Base-by-base conservation (phyloP, 2,329 filamentous ascomycete species). In the Ciborinia camelliae region DNA sequence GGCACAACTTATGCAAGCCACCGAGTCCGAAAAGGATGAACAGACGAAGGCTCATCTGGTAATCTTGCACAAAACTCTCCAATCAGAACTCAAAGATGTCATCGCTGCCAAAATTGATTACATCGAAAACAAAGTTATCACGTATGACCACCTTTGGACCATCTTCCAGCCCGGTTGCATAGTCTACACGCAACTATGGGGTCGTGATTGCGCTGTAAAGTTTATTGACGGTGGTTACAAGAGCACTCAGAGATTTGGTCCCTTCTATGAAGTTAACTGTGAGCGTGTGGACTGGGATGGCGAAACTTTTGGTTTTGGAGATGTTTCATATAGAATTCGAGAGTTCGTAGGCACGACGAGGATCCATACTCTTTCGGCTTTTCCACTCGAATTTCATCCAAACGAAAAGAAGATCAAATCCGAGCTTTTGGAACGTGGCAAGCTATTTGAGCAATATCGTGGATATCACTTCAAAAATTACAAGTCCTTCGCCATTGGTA, bases 61-160 rank as follows among this genome's bases (percentile, higher is more conserved):
- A 8, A 71, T 86, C 0, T 73, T 87, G 12, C 76, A 79, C 66
- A 75, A 76, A 37, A 78, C 82, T 26, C 74, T 87, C 32, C 76
- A 79, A 53, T 77, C 78, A 23, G 84, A 86, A 69, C 77, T 87
- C 12, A 78, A 77, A 20, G 79, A 83, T 26, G 75, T 76, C 14
- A 81, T 86, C 62, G 77, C 80, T 59, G 76, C 79, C 0, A 81
- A 79, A 30, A 76, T 81, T 51, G 84, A 86, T 64, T 81, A 83
- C 61, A 76, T 83, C 66, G 73, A 75, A 67, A 84, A 86, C 66
- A 78, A 80, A 0, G 82, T 84, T 53, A 80, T 86, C 59, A 81
- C 81, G 0, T 84, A 81, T 59, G 77, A 80, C 15, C 79, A 85
- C 54, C 75, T 81, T 12, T 84, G 81, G 82, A 80, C 81, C n/a